Evolutionary conservation across 2,329 filamentous ascomycete genomes (phyloP).

Genomic region (Colletotrichum lini): DNA sequence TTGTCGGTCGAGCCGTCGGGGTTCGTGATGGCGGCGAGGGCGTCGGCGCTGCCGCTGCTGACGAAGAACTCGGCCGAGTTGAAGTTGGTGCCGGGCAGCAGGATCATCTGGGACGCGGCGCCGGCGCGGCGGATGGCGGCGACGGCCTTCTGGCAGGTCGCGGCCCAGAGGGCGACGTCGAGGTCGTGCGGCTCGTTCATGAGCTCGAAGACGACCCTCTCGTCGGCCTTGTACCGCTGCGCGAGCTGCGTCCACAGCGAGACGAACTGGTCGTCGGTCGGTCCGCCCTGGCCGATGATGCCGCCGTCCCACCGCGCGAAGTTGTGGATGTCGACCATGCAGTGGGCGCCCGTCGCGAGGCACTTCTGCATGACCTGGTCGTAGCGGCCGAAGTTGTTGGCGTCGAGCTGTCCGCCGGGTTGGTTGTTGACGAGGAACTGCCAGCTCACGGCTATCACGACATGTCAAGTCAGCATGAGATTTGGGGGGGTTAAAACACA

Average conservation of each 20-base stretch:
- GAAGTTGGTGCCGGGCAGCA: constrained; percentile 75
- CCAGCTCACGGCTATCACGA: constrained; percentile 60
- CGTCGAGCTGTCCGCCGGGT: constrained; percentile 64
- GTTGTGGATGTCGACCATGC: constrained; percentile 73
- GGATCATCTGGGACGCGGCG: constrained; percentile 74
- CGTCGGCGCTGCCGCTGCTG: constrained; percentile 64
- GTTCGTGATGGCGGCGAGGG: constrained; percentile 69
- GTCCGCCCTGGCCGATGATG: constrained; percentile 77
- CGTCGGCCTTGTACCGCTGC: constrained; percentile 67
- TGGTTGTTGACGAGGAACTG: constrained; percentile 71
- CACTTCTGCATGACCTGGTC: constrained; percentile 71
- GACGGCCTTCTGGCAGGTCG: constrained; percentile 73
- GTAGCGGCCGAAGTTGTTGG: constrained; percentile 64
- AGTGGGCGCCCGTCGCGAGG: constrained; percentile 68
- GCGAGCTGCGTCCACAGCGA: constrained; percentile 72
- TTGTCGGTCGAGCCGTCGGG: constrained; percentile 70
- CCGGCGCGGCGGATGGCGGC: constrained; percentile 75
- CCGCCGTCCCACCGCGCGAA: constrained; percentile 72
- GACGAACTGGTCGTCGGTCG: constrained; percentile 70
- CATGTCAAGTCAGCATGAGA: too few relatives aligned
- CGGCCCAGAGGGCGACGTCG: constrained; percentile 70
- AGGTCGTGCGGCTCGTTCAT: constrained; percentile 80
- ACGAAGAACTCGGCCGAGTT: constrained; percentile 65
- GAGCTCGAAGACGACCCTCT: constrained; percentile 73
- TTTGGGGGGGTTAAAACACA: too few relatives aligned